Percentiles rank a stretch among this genome's conserved stretches.
These are phyloP conservation scores for Hemisphaericaspora xylofermentans DNA, from an alignment of 1,139 yeast genomes.

Conservation along the genomic window DNA sequence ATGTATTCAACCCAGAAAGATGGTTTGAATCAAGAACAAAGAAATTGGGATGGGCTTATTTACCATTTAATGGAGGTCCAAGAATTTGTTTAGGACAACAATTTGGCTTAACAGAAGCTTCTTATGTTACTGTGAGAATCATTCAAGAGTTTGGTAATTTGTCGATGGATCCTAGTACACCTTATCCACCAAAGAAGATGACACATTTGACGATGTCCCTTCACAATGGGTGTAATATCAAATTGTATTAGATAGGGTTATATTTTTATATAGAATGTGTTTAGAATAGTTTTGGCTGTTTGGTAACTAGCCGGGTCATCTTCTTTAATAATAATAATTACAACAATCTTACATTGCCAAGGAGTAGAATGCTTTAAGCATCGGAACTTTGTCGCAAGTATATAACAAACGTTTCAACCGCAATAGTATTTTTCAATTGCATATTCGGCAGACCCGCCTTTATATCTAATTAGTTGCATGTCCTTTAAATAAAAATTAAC, in stretches of 20 bases:
- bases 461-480: too few species aligned
- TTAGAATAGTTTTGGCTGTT: too few species aligned
- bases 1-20: constrained; percentile 46
- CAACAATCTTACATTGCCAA: too few species aligned
- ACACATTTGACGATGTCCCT: constrained; percentile 37
- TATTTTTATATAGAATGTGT: too few species aligned
- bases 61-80: constrained; percentile 46
- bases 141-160: constrained; percentile 1
- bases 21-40: constrained; percentile 36
- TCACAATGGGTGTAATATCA: constrained; percentile 23
- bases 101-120: constrained; percentile 44
- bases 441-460: too few species aligned
- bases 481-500: too few species aligned
- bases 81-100: constrained; percentile 45
- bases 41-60: constrained; percentile 41
- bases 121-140: constrained; percentile 23
- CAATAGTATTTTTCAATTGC: too few species aligned
- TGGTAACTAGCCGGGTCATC: too few species aligned
- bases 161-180: neutral
- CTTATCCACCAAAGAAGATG: constrained; percentile 32
- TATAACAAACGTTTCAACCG: too few species aligned
- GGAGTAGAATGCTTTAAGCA: too few species aligned
- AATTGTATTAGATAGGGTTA: constrained; percentile 9
- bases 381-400: too few species aligned
- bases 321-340: neutral